Percentiles rank a stretch among this genome's conserved stretches.
These are phyloP conservation scores for Myriosclerotinia curreyana DNA, from an alignment of 2,329 filamentous ascomycete genomes.

Conservation along the genomic window DNA sequence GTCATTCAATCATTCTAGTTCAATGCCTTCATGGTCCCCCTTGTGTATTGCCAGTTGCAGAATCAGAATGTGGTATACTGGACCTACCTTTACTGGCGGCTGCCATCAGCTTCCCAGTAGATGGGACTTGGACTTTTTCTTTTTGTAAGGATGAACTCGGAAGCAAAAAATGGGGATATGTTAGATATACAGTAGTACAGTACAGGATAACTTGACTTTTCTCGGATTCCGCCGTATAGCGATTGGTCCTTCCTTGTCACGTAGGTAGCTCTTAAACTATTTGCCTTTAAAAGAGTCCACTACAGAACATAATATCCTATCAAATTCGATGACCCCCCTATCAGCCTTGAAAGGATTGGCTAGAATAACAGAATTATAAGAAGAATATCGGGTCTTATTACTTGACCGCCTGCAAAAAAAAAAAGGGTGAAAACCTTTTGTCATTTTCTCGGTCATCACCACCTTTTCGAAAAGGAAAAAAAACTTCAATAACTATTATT, in stretches of 20 bases:
- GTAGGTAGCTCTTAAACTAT: too few relatives aligned
- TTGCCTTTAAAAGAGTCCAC: conserved; percentile 9
- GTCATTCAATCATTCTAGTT: neutral
- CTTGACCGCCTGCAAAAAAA: conserved; percentile 12
- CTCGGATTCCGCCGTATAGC: conserved; percentile 19
- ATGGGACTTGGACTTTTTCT: neutral
- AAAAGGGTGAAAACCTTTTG: conserved; percentile 12
- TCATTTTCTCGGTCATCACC: conserved; percentile 6
- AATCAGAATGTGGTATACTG: conserved; percentile 14
- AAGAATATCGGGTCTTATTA: neutral
- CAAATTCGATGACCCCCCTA: neutral
- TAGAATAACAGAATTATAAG: neutral
- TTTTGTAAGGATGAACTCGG: neutral
- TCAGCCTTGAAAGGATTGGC: neutral
- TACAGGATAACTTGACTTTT: neutral
- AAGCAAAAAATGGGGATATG: neutral
- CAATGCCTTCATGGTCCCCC: neutral
- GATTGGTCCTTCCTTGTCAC: conserved; percentile 5
- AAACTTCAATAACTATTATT: conserved; percentile 13
- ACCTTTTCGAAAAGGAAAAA: neutral
- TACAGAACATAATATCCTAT: conserved; percentile 5
- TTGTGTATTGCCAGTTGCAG: conserved; percentile 10
- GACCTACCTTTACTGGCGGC: neutral
- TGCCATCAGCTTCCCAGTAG: neutral
- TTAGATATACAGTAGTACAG: too few relatives aligned